phyloP scores from a whole-genome alignment of 2,329 filamentous ascomycete species.

The Penicillium polonicum region DNA sequence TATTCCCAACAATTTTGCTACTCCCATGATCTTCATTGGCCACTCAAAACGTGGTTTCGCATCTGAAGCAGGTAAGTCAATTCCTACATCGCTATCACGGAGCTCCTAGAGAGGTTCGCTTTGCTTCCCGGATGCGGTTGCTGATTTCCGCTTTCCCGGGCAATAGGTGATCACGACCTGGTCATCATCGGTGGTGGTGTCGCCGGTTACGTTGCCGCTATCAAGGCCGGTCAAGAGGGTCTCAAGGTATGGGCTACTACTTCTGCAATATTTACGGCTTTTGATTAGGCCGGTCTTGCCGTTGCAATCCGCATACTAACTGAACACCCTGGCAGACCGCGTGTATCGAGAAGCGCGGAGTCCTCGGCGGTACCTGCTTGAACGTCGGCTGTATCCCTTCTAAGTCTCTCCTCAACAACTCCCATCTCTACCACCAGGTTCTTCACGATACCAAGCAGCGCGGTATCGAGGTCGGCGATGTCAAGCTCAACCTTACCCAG shows the following conservation, averaged over 20 bases:
- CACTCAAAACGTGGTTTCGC: constrained; percentile 56
- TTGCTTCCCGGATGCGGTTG: constrained; percentile 22
- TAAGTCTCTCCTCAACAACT: constrained; percentile 99
- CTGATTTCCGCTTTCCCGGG: constrained; percentile 21
- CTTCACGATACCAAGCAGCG: constrained; percentile 95
- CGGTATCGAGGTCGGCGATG: constrained; percentile 95
- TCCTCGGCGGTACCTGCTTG: constrained; percentile 92
- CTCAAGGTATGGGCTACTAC: constrained; percentile 67
- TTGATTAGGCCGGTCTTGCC: not conserved
- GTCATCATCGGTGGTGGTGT: constrained; percentile 98
- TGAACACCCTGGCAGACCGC: constrained; percentile 62
- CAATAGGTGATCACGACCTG: constrained; percentile 85
- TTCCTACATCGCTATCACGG: not conserved
- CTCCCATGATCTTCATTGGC: constrained; percentile 47
- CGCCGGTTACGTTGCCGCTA: constrained; percentile 96
- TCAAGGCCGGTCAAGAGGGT: constrained; percentile 97
- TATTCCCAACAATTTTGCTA: constrained; percentile 38
- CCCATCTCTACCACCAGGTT: constrained; percentile 95
- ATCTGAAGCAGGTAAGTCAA: constrained; percentile 48
- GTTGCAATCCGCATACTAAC: constrained; percentile 12
- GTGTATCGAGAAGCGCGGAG: constrained; percentile 97
- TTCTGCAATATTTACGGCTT: not conserved
- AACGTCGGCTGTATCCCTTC: constrained; percentile 99
- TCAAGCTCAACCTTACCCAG: constrained; percentile 89
- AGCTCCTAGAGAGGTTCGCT: constrained; percentile 8